Evolutionary conservation across 139 green algal genomes (phyloP), one percentile per base, ranked within the genome.

Genomic region (Desmodesmus armatus): DNA sequence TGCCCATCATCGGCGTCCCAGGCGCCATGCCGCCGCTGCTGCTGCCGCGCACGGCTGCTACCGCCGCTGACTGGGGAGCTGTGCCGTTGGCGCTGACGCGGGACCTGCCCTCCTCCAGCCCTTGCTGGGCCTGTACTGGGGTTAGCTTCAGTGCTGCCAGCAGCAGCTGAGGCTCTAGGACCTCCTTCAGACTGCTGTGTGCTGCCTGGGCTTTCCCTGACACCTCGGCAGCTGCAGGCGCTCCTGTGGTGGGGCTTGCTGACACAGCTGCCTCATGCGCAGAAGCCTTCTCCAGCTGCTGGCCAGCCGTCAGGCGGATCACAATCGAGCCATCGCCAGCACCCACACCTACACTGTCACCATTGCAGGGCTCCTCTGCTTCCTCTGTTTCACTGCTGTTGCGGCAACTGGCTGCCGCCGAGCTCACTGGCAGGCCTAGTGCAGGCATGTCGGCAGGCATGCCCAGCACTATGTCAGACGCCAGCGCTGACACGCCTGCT

Each of bases 301-400:
- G n/a, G 37, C 71, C 72, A 39, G 55, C 35, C 15, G 55, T 37
- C 25, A 71, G 27, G 69, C 69, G 53, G 37, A 82, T 53, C 25
- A 82, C 71, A 9, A 55, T 55, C 9, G 72, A 53, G 5, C 76
- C 76, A 39, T 82, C 76, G 4, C 76, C 76, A 60, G 76, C 44
- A 43, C 55, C 76, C 21, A n/a, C n/a, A n/a, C n/a, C n/a, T n/a
- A n/a, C n/a, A 71, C 76, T 31, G 76, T 37, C 53, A 44, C 23
- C 37, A 71, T 13, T 27, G 13, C 3, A 37, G n/a, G n/a, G n/a
- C n/a, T n/a, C n/a, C n/a, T n/a, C n/a, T n/a, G n/a, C n/a, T n/a
- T n/a, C n/a, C n/a, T n/a, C n/a, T n/a, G n/a, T n/a, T n/a, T n/a
- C n/a, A n/a, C n/a, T n/a, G n/a, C n/a, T n/a, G n/a, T n/a, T n/a